A percentile compares a stretch with the other conserved stretches of the same genome.
These are phyloP conservation scores for Saccharomyces paradoxus DNA, from an alignment of 805 yeast species.

Conservation along the genomic window DNA sequence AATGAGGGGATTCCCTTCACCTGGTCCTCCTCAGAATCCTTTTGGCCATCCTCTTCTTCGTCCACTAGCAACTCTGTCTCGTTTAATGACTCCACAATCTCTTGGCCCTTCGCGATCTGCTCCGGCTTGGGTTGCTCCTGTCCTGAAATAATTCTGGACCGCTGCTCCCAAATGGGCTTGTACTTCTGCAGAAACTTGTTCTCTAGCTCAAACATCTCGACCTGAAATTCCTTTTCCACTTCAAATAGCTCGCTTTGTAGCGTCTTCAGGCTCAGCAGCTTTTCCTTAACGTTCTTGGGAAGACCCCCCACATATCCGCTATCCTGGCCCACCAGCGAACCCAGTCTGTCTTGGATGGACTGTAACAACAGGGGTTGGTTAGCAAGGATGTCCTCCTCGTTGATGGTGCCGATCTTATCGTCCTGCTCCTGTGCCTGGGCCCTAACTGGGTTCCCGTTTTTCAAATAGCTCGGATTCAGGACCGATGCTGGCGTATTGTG, in stretches of 20 bases:
- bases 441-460: conserved; percentile 45
- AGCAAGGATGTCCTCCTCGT: conserved; percentile 57
- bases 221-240: conserved; percentile 85
- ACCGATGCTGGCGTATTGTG: conserved; percentile 95
- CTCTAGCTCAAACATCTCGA: conserved; percentile 79
- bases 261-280: conserved; percentile 76
- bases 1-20: conserved; percentile 81
- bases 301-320: conserved; percentile 78
- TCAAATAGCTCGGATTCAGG: conserved; percentile 57
- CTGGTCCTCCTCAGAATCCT: conserved; percentile 36
- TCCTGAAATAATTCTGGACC: conserved; percentile 69
- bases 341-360: conserved; percentile 84
- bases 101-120: conserved; percentile 73
- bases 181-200: conserved; percentile 66
- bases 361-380: conserved; percentile 77
- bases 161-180: conserved; percentile 64
- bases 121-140: conserved; percentile 65
- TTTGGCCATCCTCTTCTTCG: conserved; percentile 36
- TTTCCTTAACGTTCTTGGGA: conserved; percentile 61
- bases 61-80: conserved; percentile 37
- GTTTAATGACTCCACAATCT: conserved; percentile 42
- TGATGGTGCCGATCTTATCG: conserved; percentile 52
- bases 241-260: conserved; percentile 72
- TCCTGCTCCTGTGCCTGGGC: conserved; percentile 1
- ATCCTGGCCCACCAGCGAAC: conserved; percentile 73